Conservation (phyloP, 2,329 filamentous ascomycete genomes). For the Pseudogymnoascus destructans region DNA sequence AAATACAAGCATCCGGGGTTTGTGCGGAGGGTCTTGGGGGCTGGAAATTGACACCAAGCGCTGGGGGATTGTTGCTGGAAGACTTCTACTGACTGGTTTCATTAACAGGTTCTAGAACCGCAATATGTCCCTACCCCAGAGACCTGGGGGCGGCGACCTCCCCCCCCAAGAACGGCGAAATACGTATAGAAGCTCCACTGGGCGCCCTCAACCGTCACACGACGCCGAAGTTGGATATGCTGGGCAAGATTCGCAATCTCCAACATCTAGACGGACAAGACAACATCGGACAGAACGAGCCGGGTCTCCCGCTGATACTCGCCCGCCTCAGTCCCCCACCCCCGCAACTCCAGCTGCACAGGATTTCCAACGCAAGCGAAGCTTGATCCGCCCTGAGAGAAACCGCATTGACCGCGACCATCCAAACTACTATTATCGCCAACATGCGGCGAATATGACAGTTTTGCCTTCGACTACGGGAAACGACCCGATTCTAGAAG, state of each 20-base stretch:
- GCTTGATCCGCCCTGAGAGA: constrained; percentile 78
- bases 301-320: constrained; percentile 30
- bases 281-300: constrained; percentile 17
- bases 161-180: constrained; percentile 48
- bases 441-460: constrained; percentile 88
- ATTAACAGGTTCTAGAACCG: not conserved
- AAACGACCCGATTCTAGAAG: constrained; percentile 76
- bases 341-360: constrained; percentile 22
- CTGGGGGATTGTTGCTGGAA: not conserved
- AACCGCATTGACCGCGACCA: constrained; percentile 75
- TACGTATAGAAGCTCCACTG: constrained; percentile 54
- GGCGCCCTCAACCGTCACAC: constrained; percentile 49
- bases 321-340: constrained; percentile 20
- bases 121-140: constrained; percentile 45
- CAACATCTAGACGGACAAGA: constrained; percentile 4
- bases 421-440: constrained; percentile 89
- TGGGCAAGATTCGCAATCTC: constrained; percentile 13
- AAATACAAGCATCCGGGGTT: not conserved
- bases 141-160: constrained; percentile 47
- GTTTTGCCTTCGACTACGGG: constrained; percentile 84
- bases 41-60: not conserved
- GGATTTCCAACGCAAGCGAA: constrained; percentile 58
- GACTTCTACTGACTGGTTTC: not conserved
- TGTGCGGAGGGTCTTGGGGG: not conserved
- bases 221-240: constrained; percentile 54